phyloP scores from a whole-genome alignment of 805 yeast species.

The Metschnikowia borealis region DNA sequence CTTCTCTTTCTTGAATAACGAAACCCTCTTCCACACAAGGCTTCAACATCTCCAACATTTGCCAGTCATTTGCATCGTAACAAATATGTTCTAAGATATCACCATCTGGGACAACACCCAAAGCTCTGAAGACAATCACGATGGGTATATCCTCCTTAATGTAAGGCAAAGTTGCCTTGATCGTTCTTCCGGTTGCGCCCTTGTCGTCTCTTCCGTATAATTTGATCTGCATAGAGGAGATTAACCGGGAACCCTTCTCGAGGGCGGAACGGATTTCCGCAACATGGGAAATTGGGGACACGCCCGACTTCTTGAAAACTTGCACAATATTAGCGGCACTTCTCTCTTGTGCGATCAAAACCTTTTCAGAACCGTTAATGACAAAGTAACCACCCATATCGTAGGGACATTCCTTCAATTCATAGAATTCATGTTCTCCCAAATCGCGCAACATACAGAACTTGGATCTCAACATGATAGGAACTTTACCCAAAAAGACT shows the following conservation, averaged over 20 bases:
- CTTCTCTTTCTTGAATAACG: constrained; percentile 96
- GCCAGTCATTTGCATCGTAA: constrained; percentile 98
- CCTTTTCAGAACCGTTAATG: constrained; percentile 97
- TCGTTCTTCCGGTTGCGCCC: constrained; percentile 69
- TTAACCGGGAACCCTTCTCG: constrained; percentile 95
- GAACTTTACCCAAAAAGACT: constrained; percentile 94
- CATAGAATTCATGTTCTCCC: constrained; percentile 89
- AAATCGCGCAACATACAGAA: constrained; percentile 89
- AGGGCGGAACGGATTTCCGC: constrained; percentile 96
- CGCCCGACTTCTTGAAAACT: constrained; percentile 96
- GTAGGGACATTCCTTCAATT: constrained; percentile 96
- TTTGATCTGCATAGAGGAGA: constrained; percentile 91
- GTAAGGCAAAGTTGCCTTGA: constrained; percentile 93
- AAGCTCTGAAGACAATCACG: constrained; percentile 93
- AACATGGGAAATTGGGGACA: constrained; percentile 91
- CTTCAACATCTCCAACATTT: constrained; percentile 97
- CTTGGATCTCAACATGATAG: constrained; percentile 95
- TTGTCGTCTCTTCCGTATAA: constrained; percentile 78
- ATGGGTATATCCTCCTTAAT: constrained; percentile 96
- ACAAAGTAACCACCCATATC: constrained; percentile 99
- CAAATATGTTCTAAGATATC: constrained; percentile 97
- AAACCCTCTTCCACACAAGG: constrained; percentile 99
- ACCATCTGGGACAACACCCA: constrained; percentile 98
- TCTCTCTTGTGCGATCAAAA: constrained; percentile 96
- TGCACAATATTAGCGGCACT: constrained; percentile 98